phyloP scores from a whole-genome alignment of 768 basidiomycete genomes.

The Boletus coccyginus region DNA sequence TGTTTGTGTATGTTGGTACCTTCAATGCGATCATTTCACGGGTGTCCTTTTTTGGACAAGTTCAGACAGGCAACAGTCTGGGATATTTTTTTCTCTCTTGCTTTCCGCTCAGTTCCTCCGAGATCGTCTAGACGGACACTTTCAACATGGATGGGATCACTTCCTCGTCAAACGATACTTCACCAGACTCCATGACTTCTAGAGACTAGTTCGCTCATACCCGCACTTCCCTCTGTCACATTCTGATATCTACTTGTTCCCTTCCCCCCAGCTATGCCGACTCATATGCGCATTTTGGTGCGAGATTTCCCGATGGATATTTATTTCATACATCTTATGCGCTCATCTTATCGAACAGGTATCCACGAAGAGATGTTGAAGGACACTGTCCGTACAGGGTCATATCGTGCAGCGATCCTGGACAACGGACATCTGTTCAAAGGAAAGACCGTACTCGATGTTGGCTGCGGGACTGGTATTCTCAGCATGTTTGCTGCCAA shows the following conservation, averaged over 20 bases:
- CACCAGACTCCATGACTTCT: constrained; percentile 67
- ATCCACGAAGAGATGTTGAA: constrained; percentile 99
- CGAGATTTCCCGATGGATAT: constrained; percentile 18
- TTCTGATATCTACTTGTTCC: constrained; percentile 39
- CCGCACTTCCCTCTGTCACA: constrained; percentile 24
- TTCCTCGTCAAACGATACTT: constrained; percentile 24
- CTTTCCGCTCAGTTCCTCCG: not conserved
- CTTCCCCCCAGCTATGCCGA: constrained; percentile 77
- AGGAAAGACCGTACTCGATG: constrained; percentile 95
- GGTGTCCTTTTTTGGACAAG: constrained; percentile 7
- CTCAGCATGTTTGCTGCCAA: constrained; percentile 97
- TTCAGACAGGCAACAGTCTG: not conserved
- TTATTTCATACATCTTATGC: constrained; percentile 3
- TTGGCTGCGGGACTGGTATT: constrained; percentile 98
- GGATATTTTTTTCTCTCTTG: not conserved
- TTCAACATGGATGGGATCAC: constrained; percentile 30
- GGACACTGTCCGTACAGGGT: constrained; percentile 90
- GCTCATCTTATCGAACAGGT: constrained; percentile 44
- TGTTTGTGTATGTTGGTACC: constrained; percentile 16
- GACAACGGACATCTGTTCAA: constrained; percentile 95
- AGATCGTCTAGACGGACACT: constrained; percentile 3
- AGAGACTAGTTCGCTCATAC: constrained; percentile 75
- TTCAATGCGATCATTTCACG: constrained; percentile 7
- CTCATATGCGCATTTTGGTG: constrained; percentile 94
- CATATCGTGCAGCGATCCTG: constrained; percentile 92